These are phyloP conservation scores for Apiospora malaysiana DNA, from an alignment of 2,329 filamentous ascomycete genomes.

Conservation along the genomic window DNA sequence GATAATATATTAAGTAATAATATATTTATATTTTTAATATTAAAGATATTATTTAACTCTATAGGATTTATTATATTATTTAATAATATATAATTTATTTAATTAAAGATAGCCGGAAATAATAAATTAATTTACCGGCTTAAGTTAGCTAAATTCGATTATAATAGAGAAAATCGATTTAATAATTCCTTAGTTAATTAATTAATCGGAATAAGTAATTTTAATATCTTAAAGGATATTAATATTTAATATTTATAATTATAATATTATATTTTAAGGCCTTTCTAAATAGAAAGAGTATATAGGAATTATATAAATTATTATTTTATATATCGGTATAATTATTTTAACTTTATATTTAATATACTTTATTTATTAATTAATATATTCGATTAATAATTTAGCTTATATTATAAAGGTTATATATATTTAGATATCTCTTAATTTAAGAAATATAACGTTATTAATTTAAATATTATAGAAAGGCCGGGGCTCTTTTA, in stretches of 20 bases:
- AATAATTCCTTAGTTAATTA: too few species aligned
- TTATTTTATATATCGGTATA: background rate
- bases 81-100: background rate
- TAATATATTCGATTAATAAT: too few species aligned
- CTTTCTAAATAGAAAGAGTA: background rate
- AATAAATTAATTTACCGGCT: too few species aligned
- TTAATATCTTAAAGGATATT: background rate
- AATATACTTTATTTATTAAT: too few species aligned
- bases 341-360: background rate
- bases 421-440: too few species aligned
- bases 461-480: too few species aligned
- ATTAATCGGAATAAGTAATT: background rate
- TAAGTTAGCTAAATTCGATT: background rate
- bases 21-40: conserved; percentile 19
- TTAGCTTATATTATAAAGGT: too few species aligned
- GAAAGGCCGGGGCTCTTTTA: too few species aligned
- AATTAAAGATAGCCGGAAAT: background rate
- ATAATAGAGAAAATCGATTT: background rate
- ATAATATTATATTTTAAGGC: background rate
- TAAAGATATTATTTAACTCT: background rate
- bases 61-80: background rate
- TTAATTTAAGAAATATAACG: too few species aligned
- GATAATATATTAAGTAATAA: conserved; percentile 8
- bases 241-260: background rate
- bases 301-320: background rate